These are phyloP conservation scores for Suhomyces sp. DNA, from an alignment of 805 yeast species.

Conservation along the genomic window DNA sequence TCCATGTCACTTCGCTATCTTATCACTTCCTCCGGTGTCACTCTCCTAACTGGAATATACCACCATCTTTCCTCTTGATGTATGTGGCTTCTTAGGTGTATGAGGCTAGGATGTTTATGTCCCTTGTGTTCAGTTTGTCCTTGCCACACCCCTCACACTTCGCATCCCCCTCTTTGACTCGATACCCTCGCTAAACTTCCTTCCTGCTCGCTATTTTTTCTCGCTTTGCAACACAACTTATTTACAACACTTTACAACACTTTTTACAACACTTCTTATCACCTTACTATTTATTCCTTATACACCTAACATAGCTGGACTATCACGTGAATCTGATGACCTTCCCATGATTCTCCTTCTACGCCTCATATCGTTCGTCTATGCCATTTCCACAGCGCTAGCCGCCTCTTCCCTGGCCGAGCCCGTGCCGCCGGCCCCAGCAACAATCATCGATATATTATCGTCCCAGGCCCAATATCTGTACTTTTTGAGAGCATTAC, in stretches of 20 bases:
- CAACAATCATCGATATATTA: slow-evolving; percentile 62
- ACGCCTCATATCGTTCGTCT: neutral
- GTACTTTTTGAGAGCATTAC: slow-evolving; percentile 57
- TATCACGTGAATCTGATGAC: neutral
- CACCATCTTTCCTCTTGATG: too few species aligned
- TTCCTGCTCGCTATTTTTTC: neutral
- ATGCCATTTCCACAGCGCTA: neutral
- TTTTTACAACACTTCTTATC: neutral
- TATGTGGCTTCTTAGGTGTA: too few species aligned
- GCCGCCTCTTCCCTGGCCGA: slow-evolving; percentile 9
- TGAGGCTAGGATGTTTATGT: neutral
- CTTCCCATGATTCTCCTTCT: neutral
- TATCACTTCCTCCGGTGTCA: neutral
- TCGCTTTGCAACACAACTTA: neutral
- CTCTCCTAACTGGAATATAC: too few species aligned
- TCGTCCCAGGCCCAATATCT: slow-evolving; percentile 69
- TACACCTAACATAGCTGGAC: neutral
- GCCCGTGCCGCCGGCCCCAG: slow-evolving; percentile 19
- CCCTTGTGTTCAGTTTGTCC: neutral
- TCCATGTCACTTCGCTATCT: neutral
- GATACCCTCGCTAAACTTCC: neutral
- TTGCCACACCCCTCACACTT: neutral
- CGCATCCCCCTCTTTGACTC: neutral
- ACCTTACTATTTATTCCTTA: neutral
- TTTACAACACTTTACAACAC: neutral